A percentile compares a stretch with the other conserved stretches of the same genome.
Evolutionary conservation across 2,329 filamentous ascomycete species (phyloP).

Genomic region (Setomelanomma holmii): DNA sequence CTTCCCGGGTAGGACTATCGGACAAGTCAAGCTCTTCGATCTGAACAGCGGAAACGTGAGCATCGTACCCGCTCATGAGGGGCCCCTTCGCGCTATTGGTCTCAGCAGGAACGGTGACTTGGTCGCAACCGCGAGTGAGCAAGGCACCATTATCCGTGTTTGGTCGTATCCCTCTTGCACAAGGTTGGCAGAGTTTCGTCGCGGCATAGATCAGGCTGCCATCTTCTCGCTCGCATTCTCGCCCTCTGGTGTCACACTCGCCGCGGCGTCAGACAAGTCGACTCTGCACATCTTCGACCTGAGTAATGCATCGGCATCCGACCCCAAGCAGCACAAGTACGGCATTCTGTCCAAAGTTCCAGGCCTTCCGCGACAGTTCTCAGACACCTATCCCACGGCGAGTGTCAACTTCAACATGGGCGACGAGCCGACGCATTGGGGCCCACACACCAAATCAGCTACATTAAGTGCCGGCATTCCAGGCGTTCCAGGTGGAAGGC

Average conservation of each 20-base stretch:
- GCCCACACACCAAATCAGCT: constrained; percentile 36
- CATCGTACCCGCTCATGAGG: constrained; percentile 90
- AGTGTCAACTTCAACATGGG: constrained; percentile 83
- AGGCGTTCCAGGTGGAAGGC: constrained; percentile 62
- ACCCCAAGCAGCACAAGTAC: constrained; percentile 67
- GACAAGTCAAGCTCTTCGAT: constrained; percentile 89
- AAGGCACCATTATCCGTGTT: constrained; percentile 87
- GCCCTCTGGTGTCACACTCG: constrained; percentile 78
- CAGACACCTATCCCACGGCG: constrained; percentile 86
- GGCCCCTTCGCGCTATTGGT: constrained; percentile 77
- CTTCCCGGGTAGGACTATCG: constrained; percentile 85
- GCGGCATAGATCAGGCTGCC: constrained; percentile 85
- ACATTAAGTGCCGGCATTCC: constrained; percentile 57
- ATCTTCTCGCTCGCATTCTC: constrained; percentile 91
- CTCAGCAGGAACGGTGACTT: constrained; percentile 81
- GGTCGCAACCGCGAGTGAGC: constrained; percentile 89
- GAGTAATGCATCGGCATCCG: constrained; percentile 7
- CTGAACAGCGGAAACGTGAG: constrained; percentile 80
- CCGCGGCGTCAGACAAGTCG: constrained; percentile 95
- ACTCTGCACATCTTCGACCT: constrained; percentile 95
- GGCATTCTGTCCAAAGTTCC: constrained; percentile 84
- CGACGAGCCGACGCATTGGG: constrained; percentile 64
- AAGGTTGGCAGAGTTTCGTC: constrained; percentile 81
- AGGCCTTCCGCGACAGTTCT: constrained; percentile 84
- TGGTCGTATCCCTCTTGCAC: constrained; percentile 83